Conservation (phyloP, 2,329 filamentous ascomycete species). For the Cladorrhinum sp. region DNA sequence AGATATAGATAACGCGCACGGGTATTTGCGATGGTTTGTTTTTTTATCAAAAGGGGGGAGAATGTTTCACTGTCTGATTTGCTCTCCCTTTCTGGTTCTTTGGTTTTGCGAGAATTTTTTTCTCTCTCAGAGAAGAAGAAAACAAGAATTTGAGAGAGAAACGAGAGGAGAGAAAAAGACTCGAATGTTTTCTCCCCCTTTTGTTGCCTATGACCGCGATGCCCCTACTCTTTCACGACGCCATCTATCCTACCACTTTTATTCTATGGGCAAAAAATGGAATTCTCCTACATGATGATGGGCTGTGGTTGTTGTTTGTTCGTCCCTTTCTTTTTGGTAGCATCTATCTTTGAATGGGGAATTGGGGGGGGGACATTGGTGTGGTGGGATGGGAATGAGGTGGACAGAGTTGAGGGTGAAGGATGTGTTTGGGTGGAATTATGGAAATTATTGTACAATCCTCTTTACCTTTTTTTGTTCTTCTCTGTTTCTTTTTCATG, state of each 20-base stretch:
- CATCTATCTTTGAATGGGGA: neutral
- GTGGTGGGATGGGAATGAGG: neutral
- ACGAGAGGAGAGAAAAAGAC: neutral
- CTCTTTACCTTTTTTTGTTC: neutral
- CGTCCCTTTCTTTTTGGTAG: slow-evolving; percentile 6
- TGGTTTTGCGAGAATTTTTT: neutral
- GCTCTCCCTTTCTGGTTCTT: neutral
- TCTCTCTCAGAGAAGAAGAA: neutral
- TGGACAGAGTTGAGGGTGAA: neutral
- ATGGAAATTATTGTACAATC: neutral
- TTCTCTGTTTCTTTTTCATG: neutral
- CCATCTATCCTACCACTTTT: neutral
- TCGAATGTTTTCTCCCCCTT: neutral
- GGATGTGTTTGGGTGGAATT: neutral
- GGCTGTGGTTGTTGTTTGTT: neutral
- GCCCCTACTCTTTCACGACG: neutral
- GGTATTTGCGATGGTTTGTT: neutral
- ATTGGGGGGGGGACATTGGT: neutral
- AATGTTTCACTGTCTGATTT: slow-evolving; percentile 14
- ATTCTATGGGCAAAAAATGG: neutral
- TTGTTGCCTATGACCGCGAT: neutral
- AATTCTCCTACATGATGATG: neutral
- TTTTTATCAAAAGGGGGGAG: neutral
- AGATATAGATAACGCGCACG: slow-evolving; percentile 27
- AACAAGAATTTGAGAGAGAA: neutral